Evolutionary conservation across 2,329 filamentous ascomycete species (phyloP).

Genomic region (Fusarium nelsonii): DNA sequence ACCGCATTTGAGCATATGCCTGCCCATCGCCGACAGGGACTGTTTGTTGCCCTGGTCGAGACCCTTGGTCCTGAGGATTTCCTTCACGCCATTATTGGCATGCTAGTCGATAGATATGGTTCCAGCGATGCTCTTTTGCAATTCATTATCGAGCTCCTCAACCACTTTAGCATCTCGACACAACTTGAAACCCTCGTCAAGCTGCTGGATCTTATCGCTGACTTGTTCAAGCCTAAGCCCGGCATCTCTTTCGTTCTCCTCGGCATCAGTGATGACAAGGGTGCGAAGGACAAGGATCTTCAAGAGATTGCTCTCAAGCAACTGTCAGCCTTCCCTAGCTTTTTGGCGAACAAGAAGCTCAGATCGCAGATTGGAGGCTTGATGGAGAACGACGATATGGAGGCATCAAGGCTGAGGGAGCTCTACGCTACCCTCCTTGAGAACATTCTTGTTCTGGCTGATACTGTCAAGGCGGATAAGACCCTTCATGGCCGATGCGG

Average conservation of each 20-base stretch:
- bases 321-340: constrained; percentile 67
- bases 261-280: constrained; percentile 63
- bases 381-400: constrained; percentile 73
- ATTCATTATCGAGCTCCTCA: constrained; percentile 82
- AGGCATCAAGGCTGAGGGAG: constrained; percentile 73
- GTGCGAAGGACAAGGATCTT: constrained; percentile 64
- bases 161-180: constrained; percentile 77
- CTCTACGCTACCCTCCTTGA: constrained; percentile 78
- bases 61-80: constrained; percentile 90
- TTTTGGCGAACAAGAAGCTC: constrained; percentile 70
- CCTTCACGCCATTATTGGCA: constrained; percentile 85
- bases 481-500: constrained; percentile 70
- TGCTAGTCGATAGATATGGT: constrained; percentile 91
- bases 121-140: constrained; percentile 77
- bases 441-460: constrained; percentile 73
- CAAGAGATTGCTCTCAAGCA: constrained; percentile 66
- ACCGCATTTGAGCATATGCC: constrained; percentile 97
- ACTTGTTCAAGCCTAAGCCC: constrained; percentile 81
- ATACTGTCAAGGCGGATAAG: constrained; percentile 70
- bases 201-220: constrained; percentile 78
- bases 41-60: constrained; percentile 87
- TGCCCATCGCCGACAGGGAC: constrained; percentile 80
- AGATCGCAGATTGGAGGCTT: constrained; percentile 67
- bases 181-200: constrained; percentile 84
- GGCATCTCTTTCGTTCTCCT: constrained; percentile 79